Percentiles rank a stretch among this genome's conserved stretches.
These are phyloP conservation scores for Trametes maxima DNA, from an alignment of 768 basidiomycete species.

Conservation along the genomic window DNA sequence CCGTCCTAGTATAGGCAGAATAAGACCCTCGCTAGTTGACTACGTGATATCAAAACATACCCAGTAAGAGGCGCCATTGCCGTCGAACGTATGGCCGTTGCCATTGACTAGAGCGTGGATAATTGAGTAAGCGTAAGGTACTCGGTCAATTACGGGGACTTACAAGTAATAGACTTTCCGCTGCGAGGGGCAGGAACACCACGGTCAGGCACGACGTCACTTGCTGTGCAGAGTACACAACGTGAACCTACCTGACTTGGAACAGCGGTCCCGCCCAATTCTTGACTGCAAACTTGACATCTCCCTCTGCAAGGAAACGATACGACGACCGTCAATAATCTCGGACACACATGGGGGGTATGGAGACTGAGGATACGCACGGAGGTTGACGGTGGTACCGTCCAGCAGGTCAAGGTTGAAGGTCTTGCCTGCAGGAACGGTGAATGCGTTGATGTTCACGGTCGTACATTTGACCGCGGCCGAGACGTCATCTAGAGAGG, in stretches of 20 bases:
- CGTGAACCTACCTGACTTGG: constrained; percentile 44
- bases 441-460: constrained; percentile 58
- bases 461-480: constrained; percentile 57
- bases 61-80: constrained; percentile 49
- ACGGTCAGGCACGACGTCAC: background rate
- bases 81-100: constrained; percentile 43
- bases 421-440: constrained; percentile 55
- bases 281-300: constrained; percentile 55
- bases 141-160: constrained; percentile 15
- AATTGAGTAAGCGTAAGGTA: background rate
- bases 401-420: constrained; percentile 48
- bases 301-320: constrained; percentile 45
- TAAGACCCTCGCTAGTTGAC: no score
- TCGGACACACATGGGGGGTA: background rate
- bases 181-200: constrained; percentile 30
- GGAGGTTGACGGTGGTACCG: constrained; percentile 59
- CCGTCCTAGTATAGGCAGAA: constrained; percentile 27
- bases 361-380: constrained; percentile 39
- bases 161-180: constrained; percentile 52
- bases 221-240: background rate
- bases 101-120: constrained; percentile 38
- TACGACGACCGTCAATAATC: background rate
- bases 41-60: constrained; percentile 24
- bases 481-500: constrained; percentile 53
- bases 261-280: constrained; percentile 60